Evolutionary conservation across 306 rosid species (phyloP), one percentile per base, ranked within the genome.

Genomic region (Rosa lucieae): DNA sequence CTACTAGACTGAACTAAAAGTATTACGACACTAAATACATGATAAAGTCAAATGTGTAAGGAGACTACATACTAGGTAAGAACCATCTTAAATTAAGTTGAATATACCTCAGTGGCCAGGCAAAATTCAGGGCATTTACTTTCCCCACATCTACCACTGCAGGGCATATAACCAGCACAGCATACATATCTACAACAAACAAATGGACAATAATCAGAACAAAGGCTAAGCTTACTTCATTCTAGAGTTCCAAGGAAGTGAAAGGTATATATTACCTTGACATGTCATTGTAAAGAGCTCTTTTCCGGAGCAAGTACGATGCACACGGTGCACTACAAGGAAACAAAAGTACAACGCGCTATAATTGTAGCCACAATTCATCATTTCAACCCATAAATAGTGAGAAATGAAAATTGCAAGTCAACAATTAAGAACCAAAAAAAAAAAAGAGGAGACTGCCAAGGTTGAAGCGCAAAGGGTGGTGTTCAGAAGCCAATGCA

Each of bases 101-200:
- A 48, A 62, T 12, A 48, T 85, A 94, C 98, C 98, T 94, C 98
- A 17, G 94, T 90, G 77, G 85, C 80, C 55, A 92, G 91, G 88
- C 97, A 94, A 82, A 90, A 85, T 83, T 92, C 93, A 75, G 98
- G 97, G 79, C 93, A 91, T 84, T 75, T 80, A 62, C 98, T 93
- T 87, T 93, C 98, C 73, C 98, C 98, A 81, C 97, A 93, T 74
- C 92, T 87, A 53, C 98, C 98, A 71, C 98, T 93, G 77, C 97
- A 92, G 52, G 98, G 98, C 98, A 94, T 88, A 84, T 92, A 94
- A 79, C 97, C 97, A 77, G 94, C 98, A 85, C 98, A 94, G 65
- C 97, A 94, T 5, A 85, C 84, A 74, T 94, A 94, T 86, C 98
- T 94, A 80, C 53, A 76, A 73, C 43, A 80, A 84, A 80, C 32